phyloP scores from a whole-genome alignment of 2,329 filamentous ascomycete genomes.

The Penicillium polonicum region DNA sequence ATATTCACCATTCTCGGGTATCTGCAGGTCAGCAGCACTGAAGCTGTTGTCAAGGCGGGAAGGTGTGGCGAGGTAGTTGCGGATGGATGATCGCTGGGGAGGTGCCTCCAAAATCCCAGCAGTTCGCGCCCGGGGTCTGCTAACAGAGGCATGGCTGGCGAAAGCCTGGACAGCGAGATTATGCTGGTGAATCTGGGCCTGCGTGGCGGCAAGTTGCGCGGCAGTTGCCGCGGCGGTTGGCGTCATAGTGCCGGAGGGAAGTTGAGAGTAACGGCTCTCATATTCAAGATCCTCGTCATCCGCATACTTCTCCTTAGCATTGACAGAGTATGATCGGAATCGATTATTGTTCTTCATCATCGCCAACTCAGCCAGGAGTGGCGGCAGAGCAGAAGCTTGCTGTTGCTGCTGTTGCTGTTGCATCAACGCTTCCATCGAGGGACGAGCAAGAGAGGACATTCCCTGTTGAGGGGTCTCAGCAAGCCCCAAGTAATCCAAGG shows the following conservation, averaged over 20 bases:
- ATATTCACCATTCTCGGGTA: conserved; percentile 74
- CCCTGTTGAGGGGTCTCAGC: conserved; percentile 87
- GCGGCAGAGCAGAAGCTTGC: conserved; percentile 49
- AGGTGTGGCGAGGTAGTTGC: conserved; percentile 74
- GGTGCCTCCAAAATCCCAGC: conserved; percentile 86
- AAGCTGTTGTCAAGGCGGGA: conserved; percentile 74
- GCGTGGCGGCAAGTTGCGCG: conserved; percentile 59
- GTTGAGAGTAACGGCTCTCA: conserved; percentile 56
- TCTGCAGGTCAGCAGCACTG: conserved; percentile 69
- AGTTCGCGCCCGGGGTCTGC: conserved; percentile 82
- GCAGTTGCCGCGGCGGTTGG: conserved; percentile 57
- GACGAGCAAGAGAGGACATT: conserved; percentile 67
- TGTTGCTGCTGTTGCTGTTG: conserved; percentile 55
- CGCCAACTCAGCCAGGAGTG: conserved; percentile 72
- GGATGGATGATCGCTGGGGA: conserved; percentile 60
- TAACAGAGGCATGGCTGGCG: conserved; percentile 77
- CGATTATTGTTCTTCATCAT: conserved; percentile 79
- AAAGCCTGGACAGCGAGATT: conserved; percentile 93
- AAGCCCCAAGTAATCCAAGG: conserved; percentile 90
- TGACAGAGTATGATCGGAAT: conserved; percentile 96
- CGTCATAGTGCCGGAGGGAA: conserved; percentile 60
- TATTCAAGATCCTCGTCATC: conserved; percentile 83
- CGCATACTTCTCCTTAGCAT: conserved; percentile 95
- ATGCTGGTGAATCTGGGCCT: conserved; percentile 76
- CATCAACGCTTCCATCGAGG: conserved; percentile 52